Evolutionary conservation across 352 stramenopile species (phyloP).

Genomic region (Pythium aquatile): DNA sequence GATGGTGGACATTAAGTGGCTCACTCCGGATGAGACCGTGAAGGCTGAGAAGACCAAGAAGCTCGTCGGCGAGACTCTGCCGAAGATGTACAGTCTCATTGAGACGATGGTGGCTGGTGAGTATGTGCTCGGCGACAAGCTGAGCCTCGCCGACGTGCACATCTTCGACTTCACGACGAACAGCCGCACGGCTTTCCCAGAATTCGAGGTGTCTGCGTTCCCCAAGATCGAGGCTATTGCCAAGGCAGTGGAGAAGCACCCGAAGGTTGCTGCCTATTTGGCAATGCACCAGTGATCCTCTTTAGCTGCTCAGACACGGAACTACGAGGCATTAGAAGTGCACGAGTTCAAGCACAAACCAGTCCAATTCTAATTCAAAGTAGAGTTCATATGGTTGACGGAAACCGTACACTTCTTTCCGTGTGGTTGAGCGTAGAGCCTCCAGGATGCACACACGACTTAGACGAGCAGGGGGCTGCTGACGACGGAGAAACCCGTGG

Average conservation of each 20-base stretch:
- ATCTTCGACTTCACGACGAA: background rate
- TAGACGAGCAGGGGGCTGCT: constrained; percentile 88
- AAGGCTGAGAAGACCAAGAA: constrained; percentile 37
- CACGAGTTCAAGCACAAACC: no score
- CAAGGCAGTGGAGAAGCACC: background rate
- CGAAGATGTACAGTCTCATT: constrained; percentile 29
- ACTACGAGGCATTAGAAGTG: no score
- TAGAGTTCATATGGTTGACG: no score
- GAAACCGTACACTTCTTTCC: no score
- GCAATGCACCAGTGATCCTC: background rate
- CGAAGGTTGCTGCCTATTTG: background rate
- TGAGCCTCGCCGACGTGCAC: constrained; percentile 31
- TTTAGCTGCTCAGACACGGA: no score
- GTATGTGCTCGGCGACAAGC: constrained; percentile 39
- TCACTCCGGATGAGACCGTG: constrained; percentile 25
- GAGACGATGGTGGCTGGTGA: constrained; percentile 30
- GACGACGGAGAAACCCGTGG: constrained; percentile 92
- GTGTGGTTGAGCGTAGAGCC: background rate
- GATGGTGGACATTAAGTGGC: constrained; percentile 30
- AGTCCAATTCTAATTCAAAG: no score
- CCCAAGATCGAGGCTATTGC: background rate
- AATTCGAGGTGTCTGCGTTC: background rate
- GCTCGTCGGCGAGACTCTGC: constrained; percentile 11
- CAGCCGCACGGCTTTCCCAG: background rate
- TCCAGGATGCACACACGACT: background rate